Evolutionary conservation across 352 stramenopile species (phyloP), one percentile per base, ranked within the genome.

Genomic region (Paralagenidium karlingii): DNA sequence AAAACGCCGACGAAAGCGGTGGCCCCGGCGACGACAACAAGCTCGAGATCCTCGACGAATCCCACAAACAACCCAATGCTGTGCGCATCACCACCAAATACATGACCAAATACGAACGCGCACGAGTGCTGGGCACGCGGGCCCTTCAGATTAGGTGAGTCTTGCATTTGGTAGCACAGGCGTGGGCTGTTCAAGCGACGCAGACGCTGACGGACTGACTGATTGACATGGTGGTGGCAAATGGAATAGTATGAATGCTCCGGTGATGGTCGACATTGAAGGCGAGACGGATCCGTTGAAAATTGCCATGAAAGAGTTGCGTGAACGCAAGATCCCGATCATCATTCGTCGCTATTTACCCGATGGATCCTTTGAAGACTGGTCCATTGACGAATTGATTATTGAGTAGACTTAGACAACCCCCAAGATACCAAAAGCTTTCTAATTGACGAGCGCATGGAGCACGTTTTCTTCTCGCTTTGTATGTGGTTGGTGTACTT

Each of bases 21-120:
- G 55, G 43, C 33, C 42, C 31, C 13, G 40, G 57, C 24, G 61
- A 84, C 18, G 69, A 89, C 34, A 55, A 47, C 38, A 82, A 82
- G 47, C 49, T 88, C 29, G 69, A 78, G 47, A 60, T 91, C 46
- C 57, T 88, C 15, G 75, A 91, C 56, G 77, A 88, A 47, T 88
- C 71, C 16, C 74, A 91, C 53, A 86, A 85, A 42, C 65, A 86
- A 51, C 74, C 78, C 12, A 93, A 93, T 52, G 64, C 63, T 15
- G 69, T 90, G 41, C 74, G 92, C 47, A 96, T 98, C 48, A 99
- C 96, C 19, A 99, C 94, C 8, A 69, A 82, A 28, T 99, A 98
- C 74, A 96, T 99, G 74, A 99, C 96, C 37, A 99, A 99, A 75
- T 99, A 99, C 68, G 96, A 99, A 62, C 69, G 89, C 46, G 96